Evolutionary conservation across 1,139 yeast species (phyloP).

Genomic region (Debaryomyces subglobosus): DNA sequence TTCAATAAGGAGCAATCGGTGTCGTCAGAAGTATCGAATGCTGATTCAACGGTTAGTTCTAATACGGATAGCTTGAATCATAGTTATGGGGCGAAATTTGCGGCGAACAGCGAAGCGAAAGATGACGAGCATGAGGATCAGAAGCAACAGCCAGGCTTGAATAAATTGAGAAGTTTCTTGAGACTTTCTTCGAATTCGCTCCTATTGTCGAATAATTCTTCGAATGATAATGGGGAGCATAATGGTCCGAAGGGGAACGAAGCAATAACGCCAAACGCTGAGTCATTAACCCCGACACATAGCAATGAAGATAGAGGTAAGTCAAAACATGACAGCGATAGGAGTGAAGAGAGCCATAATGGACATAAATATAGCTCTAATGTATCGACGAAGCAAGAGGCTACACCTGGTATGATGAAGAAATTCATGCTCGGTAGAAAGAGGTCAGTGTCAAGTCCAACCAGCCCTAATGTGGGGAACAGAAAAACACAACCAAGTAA

Average conservation of each 20-base stretch:
- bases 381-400: constrained; percentile 12
- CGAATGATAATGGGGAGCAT: neutral
- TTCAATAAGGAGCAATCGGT: constrained; percentile 16
- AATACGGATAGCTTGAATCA: neutral
- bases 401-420: constrained; percentile 14
- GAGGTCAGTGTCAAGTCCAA: constrained; percentile 29
- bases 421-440: constrained; percentile 25
- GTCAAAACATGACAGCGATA: neutral
- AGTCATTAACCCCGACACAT: constrained; percentile 10
- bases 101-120: constrained; percentile 1
- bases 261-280: neutral
- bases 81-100: neutral
- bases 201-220: constrained; percentile 5
- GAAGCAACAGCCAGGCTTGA: constrained; percentile 16
- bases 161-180: constrained; percentile 29
- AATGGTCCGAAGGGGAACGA: neutral
- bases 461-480: constrained; percentile 8
- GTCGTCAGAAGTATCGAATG: constrained; percentile 3
- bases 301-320: neutral
- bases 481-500: constrained; percentile 5
- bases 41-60: neutral
- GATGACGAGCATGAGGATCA: constrained; percentile 9
- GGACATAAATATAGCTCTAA: neutral
- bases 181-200: constrained; percentile 19
- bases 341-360: neutral